Conservation (phyloP, 345 rosid species). For the Cardamine occulta region DNA sequence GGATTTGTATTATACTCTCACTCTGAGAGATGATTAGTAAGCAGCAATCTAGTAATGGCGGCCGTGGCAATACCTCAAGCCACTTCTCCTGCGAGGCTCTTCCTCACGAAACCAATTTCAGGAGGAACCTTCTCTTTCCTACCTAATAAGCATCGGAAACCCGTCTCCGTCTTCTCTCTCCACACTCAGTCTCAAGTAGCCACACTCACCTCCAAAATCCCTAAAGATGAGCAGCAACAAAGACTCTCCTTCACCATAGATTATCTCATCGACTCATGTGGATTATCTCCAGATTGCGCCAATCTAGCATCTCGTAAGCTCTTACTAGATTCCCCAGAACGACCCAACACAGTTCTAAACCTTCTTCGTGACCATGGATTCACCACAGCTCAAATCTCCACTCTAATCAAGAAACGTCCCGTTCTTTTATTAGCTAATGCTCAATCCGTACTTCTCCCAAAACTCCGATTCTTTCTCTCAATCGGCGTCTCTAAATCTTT, state of each 20-base stretch:
- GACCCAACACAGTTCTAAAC: conserved; percentile 46
- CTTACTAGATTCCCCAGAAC: conserved; percentile 37
- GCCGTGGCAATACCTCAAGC: conserved; percentile 35
- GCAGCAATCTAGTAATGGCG: conserved; percentile 23
- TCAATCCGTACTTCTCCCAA: conserved; percentile 47
- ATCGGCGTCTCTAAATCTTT: conserved; percentile 46
- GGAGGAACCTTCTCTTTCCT: background rate
- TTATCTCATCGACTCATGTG: conserved; percentile 53
- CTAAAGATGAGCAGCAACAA: conserved; percentile 22
- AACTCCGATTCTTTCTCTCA: conserved; percentile 48
- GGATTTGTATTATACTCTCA: background rate
- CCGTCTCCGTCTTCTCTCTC: conserved; percentile 34
- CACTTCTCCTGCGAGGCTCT: conserved; percentile 11
- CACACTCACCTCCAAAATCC: conserved; percentile 26
- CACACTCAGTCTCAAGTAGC: conserved; percentile 5
- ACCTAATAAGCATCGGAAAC: conserved; percentile 20
- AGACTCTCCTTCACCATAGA: conserved; percentile 41
- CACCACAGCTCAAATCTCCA: conserved; percentile 45
- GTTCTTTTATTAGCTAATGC: conserved; percentile 41
- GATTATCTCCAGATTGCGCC: conserved; percentile 50
- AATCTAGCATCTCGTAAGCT: conserved; percentile 39
- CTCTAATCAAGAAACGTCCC: conserved; percentile 47
- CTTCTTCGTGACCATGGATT: conserved; percentile 51
- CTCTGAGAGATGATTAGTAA: background rate
- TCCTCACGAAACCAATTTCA: background rate